Evolutionary conservation across 768 basidiomycete species (phyloP).

Genomic region (Pleurotus ostreatus): DNA sequence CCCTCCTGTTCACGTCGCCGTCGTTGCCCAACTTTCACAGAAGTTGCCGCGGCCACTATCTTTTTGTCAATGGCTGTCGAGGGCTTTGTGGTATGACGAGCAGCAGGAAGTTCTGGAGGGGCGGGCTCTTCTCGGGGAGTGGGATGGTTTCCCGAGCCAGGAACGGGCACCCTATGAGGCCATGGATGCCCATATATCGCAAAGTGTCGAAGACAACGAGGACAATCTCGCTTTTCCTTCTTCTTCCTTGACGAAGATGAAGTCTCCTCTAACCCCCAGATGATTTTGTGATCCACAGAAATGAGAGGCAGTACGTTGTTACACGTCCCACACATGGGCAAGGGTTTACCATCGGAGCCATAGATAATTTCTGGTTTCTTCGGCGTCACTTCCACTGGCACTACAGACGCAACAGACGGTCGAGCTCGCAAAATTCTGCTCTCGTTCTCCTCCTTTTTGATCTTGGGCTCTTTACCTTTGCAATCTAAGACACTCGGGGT

Average conservation of each 20-base stretch:
- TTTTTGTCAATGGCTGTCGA: constrained; percentile 53
- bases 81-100: constrained; percentile 48
- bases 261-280: constrained; percentile 65
- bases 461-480: constrained; percentile 29
- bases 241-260: constrained; percentile 45
- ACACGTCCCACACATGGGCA: constrained; percentile 73
- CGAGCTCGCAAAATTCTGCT: constrained; percentile 48
- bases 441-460: constrained; percentile 43
- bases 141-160: constrained; percentile 38
- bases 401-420: constrained; percentile 30
- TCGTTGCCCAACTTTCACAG: constrained; percentile 25
- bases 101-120: constrained; percentile 41
- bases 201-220: constrained; percentile 75
- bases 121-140: constrained; percentile 50
- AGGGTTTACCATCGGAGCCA: constrained; percentile 61
- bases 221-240: constrained; percentile 67
- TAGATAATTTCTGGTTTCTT: constrained; percentile 36
- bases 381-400: constrained; percentile 31
- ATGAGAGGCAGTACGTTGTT: constrained; percentile 71
- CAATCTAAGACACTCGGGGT: constrained; percentile 14
- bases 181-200: constrained; percentile 72
- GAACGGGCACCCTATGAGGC: constrained; percentile 59
- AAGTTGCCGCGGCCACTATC: constrained; percentile 37
- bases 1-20: constrained; percentile 23
- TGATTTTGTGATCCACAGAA: constrained; percentile 67